A percentile compares a stretch with the other conserved stretches of the same genome.
phyloP scores from a whole-genome alignment of 768 basidiomycete species.

The Boletellus sp. region DNA sequence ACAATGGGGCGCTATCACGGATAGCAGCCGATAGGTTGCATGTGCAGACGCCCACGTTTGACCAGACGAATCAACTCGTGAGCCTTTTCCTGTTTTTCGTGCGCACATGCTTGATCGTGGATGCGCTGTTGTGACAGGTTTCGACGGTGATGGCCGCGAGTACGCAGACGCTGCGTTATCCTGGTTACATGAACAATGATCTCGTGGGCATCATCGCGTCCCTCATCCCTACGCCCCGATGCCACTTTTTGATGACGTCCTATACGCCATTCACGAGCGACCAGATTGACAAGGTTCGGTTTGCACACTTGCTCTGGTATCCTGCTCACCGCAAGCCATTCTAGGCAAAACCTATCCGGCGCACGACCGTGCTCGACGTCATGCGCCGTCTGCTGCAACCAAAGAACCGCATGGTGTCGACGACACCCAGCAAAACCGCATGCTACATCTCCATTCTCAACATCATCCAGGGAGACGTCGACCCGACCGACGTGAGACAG shows the following conservation, averaged over 20 bases:
- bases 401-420: slow-evolving; percentile 97
- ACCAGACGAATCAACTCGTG: slow-evolving; percentile 90
- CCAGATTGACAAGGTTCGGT: slow-evolving; percentile 85
- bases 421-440: slow-evolving; percentile 83
- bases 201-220: slow-evolving; percentile 94
- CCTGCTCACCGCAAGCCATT: not conserved
- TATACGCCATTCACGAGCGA: slow-evolving; percentile 99
- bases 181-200: slow-evolving; percentile 99
- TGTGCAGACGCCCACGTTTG: slow-evolving; percentile 81
- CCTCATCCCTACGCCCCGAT: slow-evolving; percentile 94
- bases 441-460: slow-evolving; percentile 98
- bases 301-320: not conserved
- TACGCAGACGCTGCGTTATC: slow-evolving; percentile 93
- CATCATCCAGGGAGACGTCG: slow-evolving; percentile 98
- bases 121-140: slow-evolving; percentile 47
- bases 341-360: slow-evolving; percentile 90
- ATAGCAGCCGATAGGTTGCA: slow-evolving; percentile 93
- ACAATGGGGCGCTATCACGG: slow-evolving; percentile 89
- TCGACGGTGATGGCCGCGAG: slow-evolving; percentile 97
- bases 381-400: slow-evolving; percentile 97
- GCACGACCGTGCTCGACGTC: slow-evolving; percentile 96
- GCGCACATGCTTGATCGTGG: not conserved
- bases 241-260: slow-evolving; percentile 89
- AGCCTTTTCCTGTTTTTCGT: slow-evolving; percentile 20
- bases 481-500: slow-evolving; percentile 81